These are phyloP conservation scores for Byssoonygena ceratinophila DNA, from an alignment of 2,329 filamentous ascomycete genomes.

Conservation along the genomic window DNA sequence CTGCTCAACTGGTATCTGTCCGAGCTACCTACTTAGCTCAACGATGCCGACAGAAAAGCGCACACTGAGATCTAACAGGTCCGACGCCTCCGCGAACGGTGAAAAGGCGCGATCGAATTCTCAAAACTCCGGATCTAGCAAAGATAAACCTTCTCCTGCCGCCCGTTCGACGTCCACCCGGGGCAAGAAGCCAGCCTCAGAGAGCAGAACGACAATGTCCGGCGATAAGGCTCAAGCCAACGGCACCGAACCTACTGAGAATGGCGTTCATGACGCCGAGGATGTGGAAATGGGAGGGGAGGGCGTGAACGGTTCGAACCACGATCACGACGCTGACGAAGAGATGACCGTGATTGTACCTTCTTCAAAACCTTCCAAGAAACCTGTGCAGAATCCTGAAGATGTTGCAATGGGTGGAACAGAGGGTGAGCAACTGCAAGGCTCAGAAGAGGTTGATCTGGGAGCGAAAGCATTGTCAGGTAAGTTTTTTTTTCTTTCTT, in stretches of 20 bases:
- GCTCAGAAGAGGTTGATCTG: slow-evolving; percentile 36
- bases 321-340: slow-evolving; percentile 62
- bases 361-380: slow-evolving; percentile 54
- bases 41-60: slow-evolving; percentile 41
- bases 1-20: slow-evolving; percentile 1
- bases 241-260: slow-evolving; percentile 59
- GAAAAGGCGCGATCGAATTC: slow-evolving; percentile 37
- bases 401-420: slow-evolving; percentile 53
- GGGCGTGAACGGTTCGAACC: slow-evolving; percentile 42
- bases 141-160: slow-evolving; percentile 36
- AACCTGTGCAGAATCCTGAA: slow-evolving; percentile 49
- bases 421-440: slow-evolving; percentile 39
- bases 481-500: slow-evolving; percentile 20
- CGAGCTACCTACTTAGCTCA: slow-evolving; percentile 19
- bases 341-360: slow-evolving; percentile 76
- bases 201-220: slow-evolving; percentile 44
- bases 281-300: slow-evolving; percentile 64
- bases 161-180: slow-evolving; percentile 24
- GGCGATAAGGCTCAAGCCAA: slow-evolving; percentile 60
- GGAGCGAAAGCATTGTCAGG: slow-evolving; percentile 43
- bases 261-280: slow-evolving; percentile 54
- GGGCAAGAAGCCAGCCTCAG: slow-evolving; percentile 21
- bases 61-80: slow-evolving; percentile 39
- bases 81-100: slow-evolving; percentile 39
- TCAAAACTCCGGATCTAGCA: slow-evolving; percentile 33